Base-by-base conservation (phyloP, 768 basidiomycete species). In the Krasilnikovozyma curviuscula region DNA sequence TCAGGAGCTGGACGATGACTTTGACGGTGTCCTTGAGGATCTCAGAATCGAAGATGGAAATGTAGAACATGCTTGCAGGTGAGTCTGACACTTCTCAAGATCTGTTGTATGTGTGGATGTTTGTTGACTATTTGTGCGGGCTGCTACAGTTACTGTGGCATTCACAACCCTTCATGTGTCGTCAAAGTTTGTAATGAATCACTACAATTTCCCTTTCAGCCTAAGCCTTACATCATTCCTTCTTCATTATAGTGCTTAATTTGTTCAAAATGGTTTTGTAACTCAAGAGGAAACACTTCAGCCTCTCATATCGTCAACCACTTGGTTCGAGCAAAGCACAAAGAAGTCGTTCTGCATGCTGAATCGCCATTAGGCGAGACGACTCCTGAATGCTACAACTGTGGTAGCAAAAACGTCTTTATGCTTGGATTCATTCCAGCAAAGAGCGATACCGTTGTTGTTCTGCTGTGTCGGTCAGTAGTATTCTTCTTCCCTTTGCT, bases 341-440 rank as follows among this genome's bases (percentile, higher is more conserved):
- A 95, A 68, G 93, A 98, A 62, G 91, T 98, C 53, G 83, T 91
- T 52, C 68, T 98, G 27, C 93, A 98, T 60, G 81, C 83, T 43
- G 91, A 97, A 58, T 81, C 82, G 50, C 85, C 91, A 2, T 71
- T 98, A 3, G 93, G 93, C 2, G 93, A 97, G 67, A 97, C 93
- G 1, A 83, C 84, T 0, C 93, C 93, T 0, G 93, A 98, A 68
- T 98, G 93, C 64, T 98, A 98, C 70, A 89, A 88, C 60, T 98
- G 93, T 61, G 93, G 93, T 14, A 89, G 83, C 70, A 95, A 93
- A 68, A 98, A 98, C 60, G 93, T 97, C 12, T 98, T 98, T 61
- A 88, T 95, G 83, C 75, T 98, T 16, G 93, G 93, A 3, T 98
- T 98, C 60, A 98, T 98, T 58, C 93, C 93, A 3, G 93, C 93